A percentile compares a stretch with the other conserved stretches of the same genome.
Conservation (phyloP, 1,284 basidiomycete genomes). For the Irpex lacteus region DNA sequence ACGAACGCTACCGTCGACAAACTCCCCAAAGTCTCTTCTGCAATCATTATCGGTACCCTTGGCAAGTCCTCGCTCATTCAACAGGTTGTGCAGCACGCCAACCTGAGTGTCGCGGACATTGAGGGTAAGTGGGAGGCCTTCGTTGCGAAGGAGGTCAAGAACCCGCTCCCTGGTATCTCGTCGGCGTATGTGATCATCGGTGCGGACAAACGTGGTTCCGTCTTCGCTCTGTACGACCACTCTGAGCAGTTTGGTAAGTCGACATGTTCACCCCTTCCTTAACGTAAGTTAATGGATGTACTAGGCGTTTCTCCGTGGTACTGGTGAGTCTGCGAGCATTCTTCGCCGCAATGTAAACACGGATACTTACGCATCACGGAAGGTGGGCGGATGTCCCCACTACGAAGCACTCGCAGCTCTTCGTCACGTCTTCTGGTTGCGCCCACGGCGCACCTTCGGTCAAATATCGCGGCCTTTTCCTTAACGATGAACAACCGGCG, state of each 20-base stretch:
- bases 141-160: constrained; percentile 46
- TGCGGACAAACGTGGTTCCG: constrained; percentile 64
- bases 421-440: constrained; percentile 49
- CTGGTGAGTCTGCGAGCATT: constrained; percentile 38
- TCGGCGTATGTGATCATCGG: constrained; percentile 67
- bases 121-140: constrained; percentile 67
- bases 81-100: constrained; percentile 48
- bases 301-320: constrained; percentile 64
- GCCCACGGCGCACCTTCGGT: constrained; percentile 67
- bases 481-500: constrained; percentile 41
- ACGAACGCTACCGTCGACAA: constrained; percentile 40
- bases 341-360: not conserved
- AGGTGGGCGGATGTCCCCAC: constrained; percentile 73
- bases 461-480: constrained; percentile 67
- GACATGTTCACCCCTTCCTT: not conserved
- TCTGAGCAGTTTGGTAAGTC: constrained; percentile 67
- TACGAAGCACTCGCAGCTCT: constrained; percentile 46
- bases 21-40: constrained; percentile 27
- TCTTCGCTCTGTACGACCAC: constrained; percentile 68
- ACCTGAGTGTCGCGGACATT: constrained; percentile 53
- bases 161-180: constrained; percentile 55
- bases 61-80: constrained; percentile 59
- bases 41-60: constrained; percentile 66
- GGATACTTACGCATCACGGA: not conserved
- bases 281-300: not conserved